These are phyloP conservation scores for Gnomoniopsis smithogilvyi DNA, from an alignment of 2,329 filamentous ascomycete species.

Conservation along the genomic window DNA sequence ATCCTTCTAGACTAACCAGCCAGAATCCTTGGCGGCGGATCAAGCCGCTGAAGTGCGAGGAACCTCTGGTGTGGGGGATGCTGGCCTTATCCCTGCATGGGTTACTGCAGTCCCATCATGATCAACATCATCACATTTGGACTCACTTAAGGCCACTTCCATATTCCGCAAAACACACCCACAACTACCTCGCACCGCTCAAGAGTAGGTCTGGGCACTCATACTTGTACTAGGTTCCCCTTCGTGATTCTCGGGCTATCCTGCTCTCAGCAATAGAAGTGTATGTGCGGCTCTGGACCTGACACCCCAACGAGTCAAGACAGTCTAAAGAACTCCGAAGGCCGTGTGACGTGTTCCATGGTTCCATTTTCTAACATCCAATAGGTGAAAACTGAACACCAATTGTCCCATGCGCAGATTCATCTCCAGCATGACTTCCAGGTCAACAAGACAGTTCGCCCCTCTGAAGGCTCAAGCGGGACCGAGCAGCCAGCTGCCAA, in stretches of 20 bases:
- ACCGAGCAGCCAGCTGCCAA: conserved; percentile 35
- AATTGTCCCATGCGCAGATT: conserved; percentile 30
- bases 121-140: too few species aligned
- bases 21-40: too few species aligned
- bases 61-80: not conserved
- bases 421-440: conserved; percentile 40
- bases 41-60: not conserved
- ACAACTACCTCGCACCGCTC: not conserved
- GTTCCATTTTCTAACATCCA: not conserved
- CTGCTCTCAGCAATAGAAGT: too few species aligned
- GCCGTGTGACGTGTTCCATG: too few species aligned
- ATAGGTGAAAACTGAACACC: not conserved
- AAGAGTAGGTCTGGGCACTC: not conserved
- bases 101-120: not conserved
- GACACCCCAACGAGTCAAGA: too few species aligned
- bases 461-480: conserved; percentile 43
- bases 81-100: not conserved
- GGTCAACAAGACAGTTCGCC: conserved; percentile 48
- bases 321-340: too few species aligned
- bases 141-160: not conserved
- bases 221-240: too few species aligned
- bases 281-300: too few species aligned
- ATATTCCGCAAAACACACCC: too few species aligned
- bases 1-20: not conserved
- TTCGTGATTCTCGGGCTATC: too few species aligned